Conservation (phyloP, 352 stramenopile genomes). For the Globisporangium spinosum region DNA sequence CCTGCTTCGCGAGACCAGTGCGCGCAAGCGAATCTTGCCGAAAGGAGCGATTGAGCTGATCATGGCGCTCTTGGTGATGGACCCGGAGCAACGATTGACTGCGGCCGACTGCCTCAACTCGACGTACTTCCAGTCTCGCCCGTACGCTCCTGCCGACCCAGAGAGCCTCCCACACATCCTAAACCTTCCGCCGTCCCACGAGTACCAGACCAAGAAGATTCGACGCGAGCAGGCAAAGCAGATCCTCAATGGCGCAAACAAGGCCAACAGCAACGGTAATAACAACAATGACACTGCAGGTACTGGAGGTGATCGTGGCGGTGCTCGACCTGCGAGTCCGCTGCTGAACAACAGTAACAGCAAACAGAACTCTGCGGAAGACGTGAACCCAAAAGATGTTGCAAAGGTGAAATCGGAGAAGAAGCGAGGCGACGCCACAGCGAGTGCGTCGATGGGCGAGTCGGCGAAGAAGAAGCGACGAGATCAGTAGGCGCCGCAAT, state of each 20-base stretch:
- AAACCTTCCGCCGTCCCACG: constrained; percentile 78
- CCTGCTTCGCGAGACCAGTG: constrained; percentile 66
- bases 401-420: constrained; percentile 30
- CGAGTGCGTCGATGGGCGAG: constrained; percentile 14
- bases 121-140: constrained; percentile 90
- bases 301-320: background rate
- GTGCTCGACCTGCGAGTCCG: constrained; percentile 1
- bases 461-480: constrained; percentile 54
- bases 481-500: constrained; percentile 34
- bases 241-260: constrained; percentile 35
- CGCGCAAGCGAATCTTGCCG: constrained; percentile 73
- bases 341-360: constrained; percentile 6
- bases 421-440: constrained; percentile 24
- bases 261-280: constrained; percentile 25
- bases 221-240: constrained; percentile 81
- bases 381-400: constrained; percentile 16
- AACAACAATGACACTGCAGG: constrained; percentile 30
- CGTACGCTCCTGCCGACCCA: constrained; percentile 59
- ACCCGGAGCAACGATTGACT: constrained; percentile 92
- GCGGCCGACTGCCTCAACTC: constrained; percentile 91
- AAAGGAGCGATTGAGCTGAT: constrained; percentile 91
- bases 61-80: constrained; percentile 92
- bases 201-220: constrained; percentile 90
- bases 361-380: constrained; percentile 12
- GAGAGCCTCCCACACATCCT: constrained; percentile 60